Evolutionary conservation across 1,284 basidiomycete genomes (phyloP), one percentile per base, ranked within the genome.

Genomic region (Puccinia sorghi): DNA sequence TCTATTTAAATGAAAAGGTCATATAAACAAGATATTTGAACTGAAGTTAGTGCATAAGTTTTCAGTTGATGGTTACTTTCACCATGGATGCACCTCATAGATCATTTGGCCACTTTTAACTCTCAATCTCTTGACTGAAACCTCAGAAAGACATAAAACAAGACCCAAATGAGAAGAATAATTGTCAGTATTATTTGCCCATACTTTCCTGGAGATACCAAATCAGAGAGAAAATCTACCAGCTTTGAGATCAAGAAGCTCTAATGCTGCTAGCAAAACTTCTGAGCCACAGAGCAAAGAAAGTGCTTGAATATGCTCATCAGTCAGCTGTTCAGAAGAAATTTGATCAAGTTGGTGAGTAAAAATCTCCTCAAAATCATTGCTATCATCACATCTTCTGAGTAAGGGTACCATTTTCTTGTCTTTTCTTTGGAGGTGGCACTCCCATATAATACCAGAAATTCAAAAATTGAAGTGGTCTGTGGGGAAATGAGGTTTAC

Each of bases 321-420:
- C 64, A 37, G 64, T 46, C 15, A 67, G 64, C n/a, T 50, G 39
- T 20, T n/a, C n/a, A 46, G 64, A 43, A 50, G 43, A 15, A 9
- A 67, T 67, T n/a, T 67, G n/a, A 17, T 67, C 46, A 50, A 67
- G 20, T 67, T 67, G 64, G 46, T n/a, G n/a, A 67, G 27, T 22
- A n/a, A 67, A 67, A 39, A 67, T 67, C 17, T 8, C 41, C n/a
- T 67, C 46, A 32, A 67, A 67, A 13, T 32, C 41, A 67, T 46
- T 17, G 13, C 3, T 12, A 32, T 37, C 27, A 15, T 37, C 32
- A 12, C 6, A 11, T 37, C 7, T 15, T 59, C 17, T n/a, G 15
- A 59, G 6, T 27, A 22, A 56, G 54, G 9, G 25, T 27, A 8
- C 54, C 54, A 56, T 56, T 56, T 52, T n/a, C 12, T 52, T n/a